Base-by-base conservation (phyloP, 805 yeast species). In the Kregervanrija pseudodelftensis region DNA sequence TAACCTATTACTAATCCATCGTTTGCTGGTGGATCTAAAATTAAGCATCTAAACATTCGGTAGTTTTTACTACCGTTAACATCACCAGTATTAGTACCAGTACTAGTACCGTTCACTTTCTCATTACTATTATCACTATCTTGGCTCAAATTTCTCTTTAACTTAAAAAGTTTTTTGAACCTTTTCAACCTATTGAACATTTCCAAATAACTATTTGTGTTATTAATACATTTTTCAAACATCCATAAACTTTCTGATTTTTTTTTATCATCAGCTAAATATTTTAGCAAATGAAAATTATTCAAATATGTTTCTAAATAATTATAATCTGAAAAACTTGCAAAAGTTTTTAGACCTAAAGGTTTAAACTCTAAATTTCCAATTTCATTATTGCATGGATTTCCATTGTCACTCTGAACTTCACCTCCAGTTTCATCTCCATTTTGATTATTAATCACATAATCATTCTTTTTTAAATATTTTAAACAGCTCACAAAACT, bases 21-120 rank as follows among this genome's bases (percentile, higher is more conserved):
- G 5, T 49, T 36, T 12, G 52, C 57, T 9, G 63, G 57, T 8
- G 63, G 57, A 11, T 68, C 67, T 3, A 71, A 63, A n/a, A 79
- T 52, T 3, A 70, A 56, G 54, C 83, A 77, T 44, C 71, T 63
- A 50, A 67, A 62, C 16, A 68, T 54, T 16, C 48, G 37, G 37
- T 51, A 50, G 5, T 40, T 31, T 22, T 22, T 22, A 22, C 8
- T 22, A 22, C 28, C 28, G 5, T 35, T 17, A 16, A 15, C 15
- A 12, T 33, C 30, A 36, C 35, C 22, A 22, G 10, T 36, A 41
- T 37, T 33, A 46, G 46, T 46, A 45, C 49, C 49, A 13, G 33
- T 45, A 46, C 43, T 46, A 42, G 42, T 37, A 11, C 40, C 43
- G 30, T 37, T 35, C 16, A 40, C 28, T 13, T 32, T 4, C 10